A percentile compares a stretch with the other conserved stretches of the same genome.
Evolutionary conservation across 2,329 filamentous ascomycete species (phyloP).

Genomic region (Drechslerella stenobrocha): DNA sequence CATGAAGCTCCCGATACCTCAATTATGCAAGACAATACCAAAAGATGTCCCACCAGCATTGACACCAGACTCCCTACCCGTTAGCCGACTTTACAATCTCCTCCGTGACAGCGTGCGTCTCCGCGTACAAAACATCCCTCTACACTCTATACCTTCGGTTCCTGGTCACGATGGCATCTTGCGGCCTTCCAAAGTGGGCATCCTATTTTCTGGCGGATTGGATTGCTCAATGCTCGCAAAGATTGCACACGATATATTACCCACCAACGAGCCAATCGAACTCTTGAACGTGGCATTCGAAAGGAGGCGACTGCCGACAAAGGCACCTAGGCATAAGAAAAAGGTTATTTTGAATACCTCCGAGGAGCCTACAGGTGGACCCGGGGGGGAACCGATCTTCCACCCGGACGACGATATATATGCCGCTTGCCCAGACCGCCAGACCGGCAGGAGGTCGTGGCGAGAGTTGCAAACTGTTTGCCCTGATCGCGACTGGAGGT

Average conservation of each 20-base stretch:
- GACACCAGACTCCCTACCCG: slow-evolving; percentile 59
- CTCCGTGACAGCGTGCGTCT: slow-evolving; percentile 66
- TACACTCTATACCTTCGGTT: slow-evolving; percentile 49
- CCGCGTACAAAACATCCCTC: slow-evolving; percentile 68
- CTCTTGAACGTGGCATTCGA: slow-evolving; percentile 96
- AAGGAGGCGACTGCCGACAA: slow-evolving; percentile 74
- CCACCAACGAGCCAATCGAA: slow-evolving; percentile 71
- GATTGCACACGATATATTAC: slow-evolving; percentile 75
- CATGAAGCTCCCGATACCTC: slow-evolving; percentile 42
- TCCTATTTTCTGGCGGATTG: slow-evolving; percentile 91
- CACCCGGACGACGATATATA: slow-evolving; percentile 58
- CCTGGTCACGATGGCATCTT: slow-evolving; percentile 53
- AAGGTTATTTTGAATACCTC: slow-evolving; percentile 44
- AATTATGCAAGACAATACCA: slow-evolving; percentile 30
- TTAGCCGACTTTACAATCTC: slow-evolving; percentile 61
- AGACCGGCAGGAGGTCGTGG: slow-evolving; percentile 79
- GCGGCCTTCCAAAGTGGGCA: slow-evolving; percentile 64
- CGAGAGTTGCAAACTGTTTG: slow-evolving; percentile 73
- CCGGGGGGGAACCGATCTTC: slow-evolving; percentile 41
- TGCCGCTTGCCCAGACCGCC: slow-evolving; percentile 84
- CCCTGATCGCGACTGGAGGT: slow-evolving; percentile 74
- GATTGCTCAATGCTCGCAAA: slow-evolving; percentile 89
- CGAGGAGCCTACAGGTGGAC: slow-evolving; percentile 43
- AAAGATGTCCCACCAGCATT: slow-evolving; percentile 27
- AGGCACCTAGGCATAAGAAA: slow-evolving; percentile 54